Evolutionary conservation across 163 green algal genomes (phyloP).

Genomic region (Coccomyxa subellipsoidea): DNA sequence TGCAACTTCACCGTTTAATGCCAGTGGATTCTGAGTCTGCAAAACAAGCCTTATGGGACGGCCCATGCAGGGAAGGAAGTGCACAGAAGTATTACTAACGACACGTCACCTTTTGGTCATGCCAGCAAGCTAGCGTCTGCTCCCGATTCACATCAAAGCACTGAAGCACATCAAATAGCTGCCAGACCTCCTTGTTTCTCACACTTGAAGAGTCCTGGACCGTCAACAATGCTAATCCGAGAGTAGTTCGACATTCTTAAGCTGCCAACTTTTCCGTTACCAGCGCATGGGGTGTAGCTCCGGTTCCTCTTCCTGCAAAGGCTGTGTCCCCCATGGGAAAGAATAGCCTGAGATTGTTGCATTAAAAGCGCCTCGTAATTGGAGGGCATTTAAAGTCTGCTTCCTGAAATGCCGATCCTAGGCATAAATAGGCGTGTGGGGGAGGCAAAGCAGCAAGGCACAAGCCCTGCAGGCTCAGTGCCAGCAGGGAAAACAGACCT

Average conservation of each 20-base stretch:
- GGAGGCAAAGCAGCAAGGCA: background rate
- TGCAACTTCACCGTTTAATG: no score
- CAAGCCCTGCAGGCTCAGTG: background rate
- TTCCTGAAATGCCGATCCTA: background rate
- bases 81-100: background rate
- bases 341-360: background rate
- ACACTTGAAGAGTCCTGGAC: no score
- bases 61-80: background rate
- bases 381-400: background rate
- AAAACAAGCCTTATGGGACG: no score
- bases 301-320: background rate
- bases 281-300: background rate
- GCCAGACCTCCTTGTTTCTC: no score
- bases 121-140: no score
- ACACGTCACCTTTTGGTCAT: background rate
- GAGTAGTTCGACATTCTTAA: background rate
- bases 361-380: background rate
- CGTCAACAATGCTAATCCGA: no score
- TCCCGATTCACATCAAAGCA: no score
- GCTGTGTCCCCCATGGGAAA: background rate
- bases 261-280: background rate
- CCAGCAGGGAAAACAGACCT: conserved; percentile 59
- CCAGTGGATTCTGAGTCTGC: no score
- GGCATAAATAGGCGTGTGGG: background rate
- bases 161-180: no score